Conservation (phyloP, 257 asterid genomes). For the Primulina eburnea region DNA sequence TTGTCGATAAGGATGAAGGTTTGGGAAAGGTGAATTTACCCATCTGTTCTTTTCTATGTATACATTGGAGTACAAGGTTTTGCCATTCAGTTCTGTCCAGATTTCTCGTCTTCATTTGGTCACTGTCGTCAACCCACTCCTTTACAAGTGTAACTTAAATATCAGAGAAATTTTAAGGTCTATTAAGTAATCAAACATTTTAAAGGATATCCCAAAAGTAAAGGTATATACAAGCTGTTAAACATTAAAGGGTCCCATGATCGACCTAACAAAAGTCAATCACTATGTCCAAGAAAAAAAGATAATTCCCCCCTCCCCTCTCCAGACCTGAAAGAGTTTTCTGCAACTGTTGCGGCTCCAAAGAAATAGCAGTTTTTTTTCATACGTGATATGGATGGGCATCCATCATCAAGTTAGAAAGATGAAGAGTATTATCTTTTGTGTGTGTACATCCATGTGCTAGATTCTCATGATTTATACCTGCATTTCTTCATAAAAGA, state of each 20-base stretch:
- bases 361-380: background rate
- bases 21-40: slow-evolving; percentile 75
- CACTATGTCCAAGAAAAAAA: slow-evolving; percentile 2
- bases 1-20: slow-evolving; percentile 93
- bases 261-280: slow-evolving; percentile 1
- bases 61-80: background rate
- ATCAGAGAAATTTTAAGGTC: background rate
- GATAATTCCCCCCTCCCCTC: background rate
- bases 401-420: background rate
- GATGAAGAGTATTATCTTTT: background rate
- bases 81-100: slow-evolving; percentile 1
- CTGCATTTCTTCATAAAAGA: background rate
- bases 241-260: background rate
- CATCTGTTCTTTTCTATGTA: background rate
- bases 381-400: background rate
- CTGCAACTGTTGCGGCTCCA: background rate
- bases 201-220: background rate
- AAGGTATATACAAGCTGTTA: slow-evolving; percentile 6
- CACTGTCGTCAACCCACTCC: slow-evolving; percentile 12
- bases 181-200: background rate
- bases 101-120: slow-evolving; percentile 1
- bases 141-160: slow-evolving; percentile 1
- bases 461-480: slow-evolving; percentile 8
- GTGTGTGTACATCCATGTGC: slow-evolving; percentile 14
- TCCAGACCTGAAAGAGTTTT: background rate